Evolutionary conservation across 2,329 filamentous ascomycete genomes (phyloP).

Genomic region (Huntiella omanensis): DNA sequence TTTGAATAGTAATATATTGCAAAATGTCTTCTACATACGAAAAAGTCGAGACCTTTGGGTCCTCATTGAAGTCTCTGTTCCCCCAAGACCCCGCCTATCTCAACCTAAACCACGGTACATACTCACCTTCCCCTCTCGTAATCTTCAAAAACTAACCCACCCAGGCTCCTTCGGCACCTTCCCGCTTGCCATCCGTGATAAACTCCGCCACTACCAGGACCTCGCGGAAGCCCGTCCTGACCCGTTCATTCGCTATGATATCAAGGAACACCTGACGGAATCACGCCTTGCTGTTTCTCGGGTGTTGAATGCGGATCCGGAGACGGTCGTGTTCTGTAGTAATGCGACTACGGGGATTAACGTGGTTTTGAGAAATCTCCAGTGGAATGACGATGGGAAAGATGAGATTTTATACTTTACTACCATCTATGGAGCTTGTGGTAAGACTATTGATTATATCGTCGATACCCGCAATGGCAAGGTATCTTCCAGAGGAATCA

Average conservation of each 20-base stretch:
- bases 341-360: constrained; percentile 71
- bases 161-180: constrained; percentile 64
- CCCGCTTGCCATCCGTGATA: constrained; percentile 40
- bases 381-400: constrained; percentile 46
- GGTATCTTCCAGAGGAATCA: constrained; percentile 33
- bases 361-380: constrained; percentile 58
- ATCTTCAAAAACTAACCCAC: neutral
- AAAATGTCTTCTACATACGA: constrained; percentile 1
- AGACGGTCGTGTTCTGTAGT: constrained; percentile 55
- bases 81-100: constrained; percentile 26
- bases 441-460: constrained; percentile 51
- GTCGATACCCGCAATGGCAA: constrained; percentile 40
- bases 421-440: constrained; percentile 62
- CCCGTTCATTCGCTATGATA: constrained; percentile 53
- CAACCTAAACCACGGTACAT: constrained; percentile 61
- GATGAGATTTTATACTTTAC: constrained; percentile 67
- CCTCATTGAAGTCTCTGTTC: constrained; percentile 4
- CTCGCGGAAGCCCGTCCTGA: constrained; percentile 52
- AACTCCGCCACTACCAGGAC: constrained; percentile 46
- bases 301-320: constrained; percentile 44
- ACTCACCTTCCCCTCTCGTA: neutral
- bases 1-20: neutral
- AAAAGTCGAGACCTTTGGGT: constrained; percentile 6
- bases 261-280: constrained; percentile 41
- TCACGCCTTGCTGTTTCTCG: constrained; percentile 44